Percentiles rank a stretch among this genome's conserved stretches.
Conservation (phyloP, 257 asterid genomes). For the Thymus quinquecostatus region DNA sequence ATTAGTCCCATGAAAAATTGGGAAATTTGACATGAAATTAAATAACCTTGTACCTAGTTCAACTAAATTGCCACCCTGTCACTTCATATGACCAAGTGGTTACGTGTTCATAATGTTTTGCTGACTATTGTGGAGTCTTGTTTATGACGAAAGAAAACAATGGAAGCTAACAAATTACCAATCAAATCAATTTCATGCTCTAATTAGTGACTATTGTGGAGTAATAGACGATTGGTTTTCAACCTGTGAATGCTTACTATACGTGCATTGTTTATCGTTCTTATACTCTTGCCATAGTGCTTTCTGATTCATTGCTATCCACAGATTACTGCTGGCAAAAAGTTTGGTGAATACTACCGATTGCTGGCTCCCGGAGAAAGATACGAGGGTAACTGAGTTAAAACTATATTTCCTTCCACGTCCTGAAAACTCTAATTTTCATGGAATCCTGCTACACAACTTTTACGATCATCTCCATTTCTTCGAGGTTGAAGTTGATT, state of each 20-base stretch:
- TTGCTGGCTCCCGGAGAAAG: conserved; percentile 68
- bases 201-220: not conserved
- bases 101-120: not conserved
- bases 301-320: conserved; percentile 25
- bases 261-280: not conserved
- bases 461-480: not conserved
- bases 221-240: no score
- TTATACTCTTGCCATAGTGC: conserved; percentile 4
- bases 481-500: not conserved
- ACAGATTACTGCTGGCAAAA: conserved; percentile 62
- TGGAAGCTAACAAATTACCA: not conserved
- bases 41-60: not conserved
- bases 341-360: conserved; percentile 73
- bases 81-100: not conserved
- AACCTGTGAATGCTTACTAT: not conserved
- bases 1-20: not conserved
- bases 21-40: not conserved
- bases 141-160: not conserved
- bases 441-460: not conserved
- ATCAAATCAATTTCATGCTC: not conserved
- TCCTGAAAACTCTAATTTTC: conserved; percentile 1
- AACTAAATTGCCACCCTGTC: not conserved
- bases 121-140: not conserved
- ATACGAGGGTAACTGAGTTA: conserved; percentile 62
- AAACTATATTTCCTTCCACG: not conserved